Evolutionary conservation across 1,139 yeast species (phyloP).

Genomic region (Casaregolazyma suthepensis): DNA sequence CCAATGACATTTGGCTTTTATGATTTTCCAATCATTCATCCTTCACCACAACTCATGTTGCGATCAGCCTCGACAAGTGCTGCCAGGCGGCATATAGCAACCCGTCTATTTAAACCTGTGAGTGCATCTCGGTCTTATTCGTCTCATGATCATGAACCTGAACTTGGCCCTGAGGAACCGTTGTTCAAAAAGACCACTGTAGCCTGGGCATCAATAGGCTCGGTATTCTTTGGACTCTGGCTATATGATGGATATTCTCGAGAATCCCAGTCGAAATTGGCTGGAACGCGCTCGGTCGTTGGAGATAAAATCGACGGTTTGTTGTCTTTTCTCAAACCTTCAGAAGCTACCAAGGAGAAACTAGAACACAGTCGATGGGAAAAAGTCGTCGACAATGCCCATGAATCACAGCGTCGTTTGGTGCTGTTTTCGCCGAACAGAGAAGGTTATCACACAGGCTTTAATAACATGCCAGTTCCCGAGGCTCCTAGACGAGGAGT

Average conservation of each 20-base stretch:
- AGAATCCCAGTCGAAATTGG: constrained; percentile 11
- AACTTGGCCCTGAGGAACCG: constrained; percentile 10
- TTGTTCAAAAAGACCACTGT: constrained; percentile 18
- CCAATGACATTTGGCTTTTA: not conserved
- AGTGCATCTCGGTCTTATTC: not conserved
- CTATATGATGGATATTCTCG: constrained; percentile 21
- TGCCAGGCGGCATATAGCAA: not conserved
- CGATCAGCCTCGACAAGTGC: not conserved
- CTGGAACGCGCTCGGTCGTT: constrained; percentile 21
- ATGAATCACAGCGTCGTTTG: constrained; percentile 16
- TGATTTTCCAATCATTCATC: not conserved
- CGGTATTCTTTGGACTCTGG: constrained; percentile 21
- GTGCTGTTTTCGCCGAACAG: constrained; percentile 8
- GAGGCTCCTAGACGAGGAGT: constrained; percentile 23
- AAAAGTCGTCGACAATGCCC: constrained; percentile 13
- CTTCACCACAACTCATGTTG: not conserved
- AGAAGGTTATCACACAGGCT: constrained; percentile 12
- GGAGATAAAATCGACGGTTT: constrained; percentile 26
- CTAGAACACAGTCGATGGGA: constrained; percentile 9
- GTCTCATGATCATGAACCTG: constrained; percentile 6
- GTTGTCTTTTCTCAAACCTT: constrained; percentile 15
- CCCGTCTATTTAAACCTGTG: not conserved
- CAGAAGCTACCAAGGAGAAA: constrained; percentile 9
- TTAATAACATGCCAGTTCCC: constrained; percentile 23
- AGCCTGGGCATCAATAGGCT: constrained; percentile 20